phyloP scores from a whole-genome alignment of 176 grass and related monocot genomes.

The Pontederia paniculata region DNA sequence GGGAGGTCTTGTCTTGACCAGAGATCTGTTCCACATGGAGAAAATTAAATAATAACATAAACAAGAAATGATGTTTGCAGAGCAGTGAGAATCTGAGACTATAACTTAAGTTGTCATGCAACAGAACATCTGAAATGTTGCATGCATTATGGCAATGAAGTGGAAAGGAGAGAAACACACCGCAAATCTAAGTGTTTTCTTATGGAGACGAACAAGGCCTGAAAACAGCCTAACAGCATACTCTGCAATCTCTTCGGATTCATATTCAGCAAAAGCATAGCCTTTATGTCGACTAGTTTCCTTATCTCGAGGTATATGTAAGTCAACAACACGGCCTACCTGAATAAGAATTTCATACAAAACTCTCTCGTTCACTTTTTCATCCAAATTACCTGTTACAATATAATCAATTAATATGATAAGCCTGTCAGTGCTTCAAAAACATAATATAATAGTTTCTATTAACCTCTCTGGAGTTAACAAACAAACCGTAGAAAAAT shows the following conservation, averaged over 20 bases:
- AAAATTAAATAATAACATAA: constrained; percentile 10
- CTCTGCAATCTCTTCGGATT: constrained; percentile 67
- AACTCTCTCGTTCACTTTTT: constrained; percentile 62
- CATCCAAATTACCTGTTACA: constrained; percentile 87
- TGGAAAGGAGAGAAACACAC: constrained; percentile 44
- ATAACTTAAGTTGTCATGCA: too few relatives aligned
- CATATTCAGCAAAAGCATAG: constrained; percentile 82
- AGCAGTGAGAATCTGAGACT: neutral
- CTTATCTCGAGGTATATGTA: constrained; percentile 83
- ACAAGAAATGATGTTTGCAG: neutral
- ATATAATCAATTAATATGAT: neutral
- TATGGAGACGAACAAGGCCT: constrained; percentile 65
- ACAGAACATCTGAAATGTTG: too few relatives aligned
- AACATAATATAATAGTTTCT: too few relatives aligned
- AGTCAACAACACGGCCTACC: constrained; percentile 59
- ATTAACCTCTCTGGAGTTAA: too few relatives aligned
- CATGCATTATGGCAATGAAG: constrained; percentile 7
- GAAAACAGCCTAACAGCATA: constrained; percentile 88
- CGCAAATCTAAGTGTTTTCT: constrained; percentile 64
- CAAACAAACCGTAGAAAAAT: too few relatives aligned
- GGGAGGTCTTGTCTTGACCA: constrained; percentile 67
- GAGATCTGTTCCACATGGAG: constrained; percentile 55
- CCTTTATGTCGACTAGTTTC: constrained; percentile 74
- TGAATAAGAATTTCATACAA: constrained; percentile 88
- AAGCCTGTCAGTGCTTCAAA: too few relatives aligned